Evolutionary conservation across 208 protist genomes (phyloP), one percentile per base, ranked within the genome.

Genomic region (Trypanosoma platydactyli): DNA sequence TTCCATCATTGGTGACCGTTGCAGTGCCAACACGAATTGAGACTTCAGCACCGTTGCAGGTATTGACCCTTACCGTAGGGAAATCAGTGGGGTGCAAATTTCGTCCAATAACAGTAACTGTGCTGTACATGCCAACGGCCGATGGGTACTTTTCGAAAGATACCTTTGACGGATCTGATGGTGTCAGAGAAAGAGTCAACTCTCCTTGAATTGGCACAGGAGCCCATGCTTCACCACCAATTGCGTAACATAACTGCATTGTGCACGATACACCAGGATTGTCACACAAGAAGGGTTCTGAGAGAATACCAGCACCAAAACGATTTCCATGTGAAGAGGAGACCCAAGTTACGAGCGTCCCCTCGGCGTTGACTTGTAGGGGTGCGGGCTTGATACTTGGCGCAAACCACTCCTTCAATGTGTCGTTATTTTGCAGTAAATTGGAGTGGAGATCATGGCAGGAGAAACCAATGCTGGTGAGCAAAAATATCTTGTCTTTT

Each of bases 191-290:
- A 18, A 72, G 9, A 15, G 50, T 49, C 3, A 77, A 56, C 27
- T 52, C 15, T 15, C 30, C 63, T 40, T 72, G 27, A 42, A 90
- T 78, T 18, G 77, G 40, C 18, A 96, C 91, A 11, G 84, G 82
- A 7, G 84, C 83, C 91, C 91, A 96, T 48, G 84, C 88, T 27
- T 58, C 76, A 46, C 79, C 86, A 27, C 46, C 56, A 33, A 88
- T 86, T 49, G 55, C 60, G 78, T 96, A 96, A 72, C 91, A 96
- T 57, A 96, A 72, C 76, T 91, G 73, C 84, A 96, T 73, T 41
- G 25, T 65, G 62, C 91, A 96, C 18, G 61, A 76, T 22, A 68
- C 56, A 24, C 74, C 68, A 2, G 71, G 60, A 24, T 33, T 66
- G n/a, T 74, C 72, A 74, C 91, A 96, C 18, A 94, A 70, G 16